Evolutionary conservation across 2,329 filamentous ascomycete genomes (phyloP).

Genomic region (Grosmannia huntii): DNA sequence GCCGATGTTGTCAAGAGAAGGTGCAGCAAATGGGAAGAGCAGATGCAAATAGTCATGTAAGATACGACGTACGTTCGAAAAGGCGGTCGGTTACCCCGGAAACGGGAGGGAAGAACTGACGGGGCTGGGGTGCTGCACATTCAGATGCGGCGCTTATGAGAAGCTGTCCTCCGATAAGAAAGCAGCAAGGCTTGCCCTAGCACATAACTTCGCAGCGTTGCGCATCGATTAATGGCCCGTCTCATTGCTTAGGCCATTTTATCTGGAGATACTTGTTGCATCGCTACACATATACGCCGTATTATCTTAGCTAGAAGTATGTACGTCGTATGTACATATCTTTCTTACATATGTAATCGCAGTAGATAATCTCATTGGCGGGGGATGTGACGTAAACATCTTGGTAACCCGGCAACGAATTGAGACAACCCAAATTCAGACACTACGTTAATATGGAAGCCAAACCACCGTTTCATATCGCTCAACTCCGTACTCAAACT

Average conservation of each 20-base stretch:
- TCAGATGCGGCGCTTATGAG: neutral
- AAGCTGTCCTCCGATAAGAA: no score
- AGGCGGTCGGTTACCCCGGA: neutral
- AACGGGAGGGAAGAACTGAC: neutral
- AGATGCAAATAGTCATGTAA: neutral
- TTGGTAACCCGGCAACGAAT: neutral
- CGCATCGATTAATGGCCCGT: no score
- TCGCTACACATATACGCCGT: no score
- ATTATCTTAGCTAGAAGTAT: no score
- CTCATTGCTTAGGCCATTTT: no score
- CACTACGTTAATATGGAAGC: neutral
- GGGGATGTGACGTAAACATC: neutral
- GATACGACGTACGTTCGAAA: neutral
- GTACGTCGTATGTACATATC: no score
- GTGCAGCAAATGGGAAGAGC: neutral
- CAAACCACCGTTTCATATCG: neutral
- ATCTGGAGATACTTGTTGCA: no score
- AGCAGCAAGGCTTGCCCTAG: no score
- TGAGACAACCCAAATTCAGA: neutral
- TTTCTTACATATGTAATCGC: no score
- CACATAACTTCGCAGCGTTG: no score
- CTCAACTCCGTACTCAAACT: no score
- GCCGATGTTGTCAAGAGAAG: neutral
- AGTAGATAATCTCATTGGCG: neutral
- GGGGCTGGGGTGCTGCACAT: neutral